Evolutionary conservation across 129 eudicot genomes (phyloP), one percentile per base, ranked within the genome.

Genomic region (Sambucus nigra): DNA sequence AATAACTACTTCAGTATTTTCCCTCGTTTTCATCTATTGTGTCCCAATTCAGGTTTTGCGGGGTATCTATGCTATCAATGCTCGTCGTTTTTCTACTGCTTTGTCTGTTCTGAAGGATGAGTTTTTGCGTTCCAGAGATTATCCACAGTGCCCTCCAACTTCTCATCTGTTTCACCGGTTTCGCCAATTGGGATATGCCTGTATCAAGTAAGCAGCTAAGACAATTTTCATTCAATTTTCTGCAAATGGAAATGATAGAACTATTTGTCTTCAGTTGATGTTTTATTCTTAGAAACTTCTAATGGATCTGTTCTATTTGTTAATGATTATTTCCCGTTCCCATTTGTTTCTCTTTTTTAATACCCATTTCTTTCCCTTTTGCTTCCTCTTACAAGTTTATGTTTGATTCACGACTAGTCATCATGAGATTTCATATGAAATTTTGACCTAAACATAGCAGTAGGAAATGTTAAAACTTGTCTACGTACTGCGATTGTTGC

Each of bases 61-160:
- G 49, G 95, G 95, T 67, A 73, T 65, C 29, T 91, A 91, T 60
- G 99, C 99, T 47, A 86, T 91, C 48, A 85, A 77, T 71, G 99
- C 99, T 38, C 95, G 82, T 21, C 95, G 94, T 0, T 85, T 91
- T 80, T 82, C 99, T 64, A 86, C 95, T 60, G 99, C 99, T 23
- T 73, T 91, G 51, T 91, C 99, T 69, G 95, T 81, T 58, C 72
- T 91, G 56, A 91, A 86, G 68, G 99, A 91, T 16, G 99, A 91
- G 72, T 91, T 81, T 69, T 66, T 91, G 73, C 88, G 99, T 33
- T 91, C 99, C 32, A 82, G 99, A 83, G 99, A 91, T 74, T 91
- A 86, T 69, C 99, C 99, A 67, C 77, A 86, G 45, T 91, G 99
- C 69, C 99, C 99, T 51, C 99, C 95, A 57, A 91, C 99, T 20